Base-by-base conservation (phyloP, 768 basidiomycete species). In the Termitomyces eurrhizus region DNA sequence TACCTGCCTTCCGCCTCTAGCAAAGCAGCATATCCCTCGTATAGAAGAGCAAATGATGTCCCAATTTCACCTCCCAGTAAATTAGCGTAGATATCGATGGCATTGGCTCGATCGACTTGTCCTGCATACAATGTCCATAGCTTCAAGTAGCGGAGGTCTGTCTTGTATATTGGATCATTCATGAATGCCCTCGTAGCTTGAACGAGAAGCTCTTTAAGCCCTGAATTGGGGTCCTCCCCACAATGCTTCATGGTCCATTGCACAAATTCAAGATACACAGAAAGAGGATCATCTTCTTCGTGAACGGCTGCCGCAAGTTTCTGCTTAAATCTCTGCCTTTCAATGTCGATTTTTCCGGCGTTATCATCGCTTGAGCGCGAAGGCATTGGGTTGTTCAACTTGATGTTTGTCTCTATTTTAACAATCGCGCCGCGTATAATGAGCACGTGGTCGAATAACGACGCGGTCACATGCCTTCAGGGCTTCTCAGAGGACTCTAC, bases 61-160 rank as follows among this genome's bases (percentile, higher is more conserved):
- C 92, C 93, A 68, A 95, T 88, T 46, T 86, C 87, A 61, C 82
- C 86, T 57, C 84, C 83, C 65, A 91, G 73, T 56, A 95, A 74
- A 72, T 86, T 88, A 32, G 84, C 83, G 74, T 92, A 98, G 37
- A 87, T 82, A 39, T 81, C 82, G 35, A 93, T 81, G 50, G 85
- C 84, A 18, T 81, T 79, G 4, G 88, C 78, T 66, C 84, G 82
- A 66, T 94, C 89, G 57, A 93, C 84, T 67, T 90, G 83, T 57
- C 84, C 84, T 11, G 95, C 89, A 71, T 96, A 95, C 52, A 90
- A 79, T 24, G 88, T 83, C 97, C 97, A 99, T 21, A 98, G 73
- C 70, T 93, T 92, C 52, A 98, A 80, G 74, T 98, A 97, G 45
- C 96, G 83, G 54, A 93, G 75, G 77, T 98, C 95, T 55, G 85